Evolutionary conservation across 1,284 basidiomycete species (phyloP), one percentile per base, ranked within the genome.

Genomic region (Pyrrhoderma noxium): DNA sequence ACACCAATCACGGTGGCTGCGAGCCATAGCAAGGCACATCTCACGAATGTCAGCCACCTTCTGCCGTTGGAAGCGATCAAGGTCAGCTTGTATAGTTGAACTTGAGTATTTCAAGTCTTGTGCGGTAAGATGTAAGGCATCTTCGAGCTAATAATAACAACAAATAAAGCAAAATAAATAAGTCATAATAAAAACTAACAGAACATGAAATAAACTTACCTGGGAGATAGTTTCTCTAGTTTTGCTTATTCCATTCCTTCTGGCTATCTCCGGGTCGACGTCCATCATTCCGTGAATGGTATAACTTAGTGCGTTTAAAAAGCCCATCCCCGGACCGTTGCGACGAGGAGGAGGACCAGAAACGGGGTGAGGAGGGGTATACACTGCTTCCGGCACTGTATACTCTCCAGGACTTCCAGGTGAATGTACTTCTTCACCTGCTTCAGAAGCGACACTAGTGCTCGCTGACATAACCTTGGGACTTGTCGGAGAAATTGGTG

Each of bases 251-350:
- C 85, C 83, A 61, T 87, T 96, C 54, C 95, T 76, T 56, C 96
- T 77, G 3, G 95, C 94, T 13, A 89, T 90, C 70, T 98, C 96
- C 0, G 96, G 94, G 70, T 99, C 96, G 5, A 91, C 89, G 61
- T 99, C 96, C 86, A 99, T 97, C 82, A 99, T 94, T 8, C 92
- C 92, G 61, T 95, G 93, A 54, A 99, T 69, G 19, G 93, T 94
- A 69, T 97, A 93, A 61, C 89, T 93, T 49, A 99, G 73, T 5
- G 96, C 95, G 61, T 85, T 93, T 39, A 99, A 64, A 22, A 99
- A 70, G 4, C 93, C 94, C 74, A 89, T 89, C 1, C 90, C 89
- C 47, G 85, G 83, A 9, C 80, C 71, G 52, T 67, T 61, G 55
- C 78, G 71, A 60, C 77, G 71, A 59, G 74, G 71, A 41, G 76